Evolutionary conservation across 768 basidiomycete genomes (phyloP), one percentile per base, ranked within the genome.

Genomic region (Termitomyces sp.): DNA sequence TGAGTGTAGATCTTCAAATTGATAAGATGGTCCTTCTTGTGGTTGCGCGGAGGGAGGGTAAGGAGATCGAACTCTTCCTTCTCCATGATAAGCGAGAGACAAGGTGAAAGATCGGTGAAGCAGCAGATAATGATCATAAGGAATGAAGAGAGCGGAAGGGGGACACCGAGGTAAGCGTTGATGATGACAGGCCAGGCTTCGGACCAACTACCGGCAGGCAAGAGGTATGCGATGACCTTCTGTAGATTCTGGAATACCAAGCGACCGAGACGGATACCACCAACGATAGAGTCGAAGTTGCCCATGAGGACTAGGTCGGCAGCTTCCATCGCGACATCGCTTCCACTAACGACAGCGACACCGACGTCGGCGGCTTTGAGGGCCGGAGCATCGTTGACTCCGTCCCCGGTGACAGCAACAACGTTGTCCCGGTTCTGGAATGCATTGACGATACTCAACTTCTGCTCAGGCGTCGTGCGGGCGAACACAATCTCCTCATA

Each of bases 141-240:
- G 59, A 63, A 63, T 4, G 81, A 80, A 62, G 78, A 80, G 37
- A 86, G 71, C 7, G 81, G 72, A 50, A 83, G 77, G 52, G 84
- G 85, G 65, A 86, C 79, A 55, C 85, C 85, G 36, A 85, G 65
- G 62, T 84, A 69, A 44, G 83, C 81, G 56, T 83, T 85, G 48
- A 78, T 57, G 13, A 86, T 71, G 51, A 87, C 81, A 0, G 73
- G 74, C 73, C 83, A 77, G 56, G 84, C 77, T 61, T 86, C 83
- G 22, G 81, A 79, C 71, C 84, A 86, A 22, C 78, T 79, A 36
- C 81, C 80, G n/a, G 80, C 77, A 10, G 78, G 78, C 69, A 79
- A 73, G 9, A 80, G 64, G 55, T 78, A 76, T 29, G 77, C 62
- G n/a, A 75, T 75, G 47, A 79, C 68, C 74, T 82, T 78, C 76